These are phyloP conservation scores for Eimeria acervulina DNA, from an alignment of 169 alveolate genomes.

Conservation along the genomic window DNA sequence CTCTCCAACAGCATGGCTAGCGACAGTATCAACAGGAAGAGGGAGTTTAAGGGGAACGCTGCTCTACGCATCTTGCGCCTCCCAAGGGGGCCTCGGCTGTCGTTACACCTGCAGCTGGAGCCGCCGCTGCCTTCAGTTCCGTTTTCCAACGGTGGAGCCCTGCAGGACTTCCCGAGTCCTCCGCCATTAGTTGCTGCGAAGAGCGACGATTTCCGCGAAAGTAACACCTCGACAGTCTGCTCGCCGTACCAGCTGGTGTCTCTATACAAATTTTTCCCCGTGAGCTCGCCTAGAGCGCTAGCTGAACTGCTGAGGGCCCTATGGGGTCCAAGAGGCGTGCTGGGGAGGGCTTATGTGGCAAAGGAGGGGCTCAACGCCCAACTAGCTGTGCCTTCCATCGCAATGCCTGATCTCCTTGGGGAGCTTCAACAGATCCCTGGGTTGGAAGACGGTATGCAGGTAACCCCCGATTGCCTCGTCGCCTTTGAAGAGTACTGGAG, in stretches of 20 bases:
- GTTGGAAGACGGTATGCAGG: conserved; percentile 48
- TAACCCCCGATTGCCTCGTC: conserved; percentile 70
- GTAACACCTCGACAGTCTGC: background rate
- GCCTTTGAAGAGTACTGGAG: conserved; percentile 8
- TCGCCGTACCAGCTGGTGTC: conserved; percentile 80
- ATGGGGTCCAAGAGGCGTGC: conserved; percentile 79
- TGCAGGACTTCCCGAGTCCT: background rate
- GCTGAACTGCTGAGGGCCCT: conserved; percentile 77
- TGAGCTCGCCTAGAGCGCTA: conserved; percentile 42
- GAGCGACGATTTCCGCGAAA: too few species aligned
- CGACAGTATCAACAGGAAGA: background rate
- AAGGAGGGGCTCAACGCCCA: conserved; percentile 85
- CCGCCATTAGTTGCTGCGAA: conserved; percentile 1
- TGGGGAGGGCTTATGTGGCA: conserved; percentile 85
- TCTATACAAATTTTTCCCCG: conserved; percentile 74
- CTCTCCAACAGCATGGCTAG: background rate
- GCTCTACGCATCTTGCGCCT: conserved; percentile 49
- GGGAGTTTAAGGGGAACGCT: background rate
- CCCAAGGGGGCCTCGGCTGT: conserved; percentile 55
- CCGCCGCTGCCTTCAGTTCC: conserved; percentile 39
- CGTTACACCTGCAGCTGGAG: conserved; percentile 28
- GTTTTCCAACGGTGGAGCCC: background rate
- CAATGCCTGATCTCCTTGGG: background rate
- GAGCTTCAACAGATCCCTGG: conserved; percentile 75
- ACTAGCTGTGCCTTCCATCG: conserved; percentile 78